These are phyloP conservation scores for Spathaspora sp. DNA, from an alignment of 1,139 yeast species.

Conservation along the genomic window DNA sequence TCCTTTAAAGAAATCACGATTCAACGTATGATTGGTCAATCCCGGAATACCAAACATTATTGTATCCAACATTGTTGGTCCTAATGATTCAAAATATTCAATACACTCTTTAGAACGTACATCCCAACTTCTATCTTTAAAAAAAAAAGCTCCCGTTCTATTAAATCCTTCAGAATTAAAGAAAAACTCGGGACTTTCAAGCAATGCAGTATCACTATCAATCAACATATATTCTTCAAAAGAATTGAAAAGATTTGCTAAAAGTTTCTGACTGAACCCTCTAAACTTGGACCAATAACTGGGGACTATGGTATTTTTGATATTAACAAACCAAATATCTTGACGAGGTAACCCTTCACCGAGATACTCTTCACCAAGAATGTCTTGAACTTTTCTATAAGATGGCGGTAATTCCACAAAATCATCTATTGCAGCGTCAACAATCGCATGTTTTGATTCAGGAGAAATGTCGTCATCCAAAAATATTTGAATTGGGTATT, in stretches of 20 bases:
- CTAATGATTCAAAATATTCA: too few relatives aligned
- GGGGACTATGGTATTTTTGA: slow-evolving; percentile 27
- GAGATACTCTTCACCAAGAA: slow-evolving; percentile 24
- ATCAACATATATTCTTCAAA: slow-evolving; percentile 49
- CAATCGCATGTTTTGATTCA: slow-evolving; percentile 23
- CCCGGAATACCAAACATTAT: slow-evolving; percentile 31
- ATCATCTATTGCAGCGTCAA: slow-evolving; percentile 24
- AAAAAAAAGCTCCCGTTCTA: slow-evolving; percentile 44
- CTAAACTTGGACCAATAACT: slow-evolving; percentile 28
- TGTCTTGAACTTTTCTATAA: slow-evolving; percentile 18
- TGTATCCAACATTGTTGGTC: slow-evolving; percentile 43
- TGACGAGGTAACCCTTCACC: slow-evolving; percentile 35
- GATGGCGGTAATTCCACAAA: slow-evolving; percentile 25
- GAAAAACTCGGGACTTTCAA: slow-evolving; percentile 34
- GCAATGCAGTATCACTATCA: slow-evolving; percentile 52
- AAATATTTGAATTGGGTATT: slow-evolving; percentile 51
- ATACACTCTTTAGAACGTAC: too few relatives aligned
- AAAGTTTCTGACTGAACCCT: slow-evolving; percentile 47
- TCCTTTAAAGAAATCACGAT: slow-evolving; percentile 30
- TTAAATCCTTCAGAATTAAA: slow-evolving; percentile 37
- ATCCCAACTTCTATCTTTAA: slow-evolving; percentile 48
- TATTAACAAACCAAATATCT: slow-evolving; percentile 46
- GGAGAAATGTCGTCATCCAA: slow-evolving; percentile 22
- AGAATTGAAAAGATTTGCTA: slow-evolving; percentile 49
- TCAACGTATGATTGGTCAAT: slow-evolving; percentile 30